Conservation (phyloP, 257 asterid genomes). For the Solanum gracilifrons region DNA sequence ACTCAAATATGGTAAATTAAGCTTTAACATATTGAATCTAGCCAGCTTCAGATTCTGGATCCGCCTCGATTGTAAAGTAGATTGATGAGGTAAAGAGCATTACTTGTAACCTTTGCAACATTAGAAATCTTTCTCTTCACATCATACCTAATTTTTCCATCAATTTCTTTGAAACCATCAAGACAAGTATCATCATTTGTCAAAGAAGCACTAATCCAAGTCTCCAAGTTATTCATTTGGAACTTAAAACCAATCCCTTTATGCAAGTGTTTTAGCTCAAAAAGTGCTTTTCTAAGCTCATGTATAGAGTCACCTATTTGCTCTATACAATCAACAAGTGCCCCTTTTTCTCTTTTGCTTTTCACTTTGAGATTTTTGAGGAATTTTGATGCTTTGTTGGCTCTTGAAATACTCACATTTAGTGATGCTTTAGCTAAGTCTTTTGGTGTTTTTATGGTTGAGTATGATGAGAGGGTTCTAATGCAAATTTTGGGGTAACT, state of each 20-base stretch:
- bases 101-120: conserved; percentile 77
- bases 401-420: conserved; percentile 48
- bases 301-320: conserved; percentile 65
- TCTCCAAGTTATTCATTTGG: conserved; percentile 83
- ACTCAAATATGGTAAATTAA: neutral
- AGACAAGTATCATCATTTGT: conserved; percentile 88
- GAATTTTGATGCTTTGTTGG: conserved; percentile 27
- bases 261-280: conserved; percentile 49
- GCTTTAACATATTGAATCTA: neutral
- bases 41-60: neutral
- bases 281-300: conserved; percentile 47
- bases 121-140: conserved; percentile 44
- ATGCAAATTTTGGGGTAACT: conserved; percentile 80
- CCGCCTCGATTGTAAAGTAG: conserved; percentile 15
- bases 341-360: conserved; percentile 40
- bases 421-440: conserved; percentile 66
- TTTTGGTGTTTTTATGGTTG: conserved; percentile 46
- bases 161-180: conserved; percentile 69
- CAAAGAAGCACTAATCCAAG: conserved; percentile 92
- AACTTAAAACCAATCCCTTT: conserved; percentile 53
- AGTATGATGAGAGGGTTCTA: conserved; percentile 53
- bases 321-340: conserved; percentile 63
- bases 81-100: conserved; percentile 71
- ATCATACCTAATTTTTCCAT: conserved; percentile 42
- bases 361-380: conserved; percentile 25